Evolutionary conservation across 306 rosid species (phyloP).

Genomic region (Prunus dulcis): DNA sequence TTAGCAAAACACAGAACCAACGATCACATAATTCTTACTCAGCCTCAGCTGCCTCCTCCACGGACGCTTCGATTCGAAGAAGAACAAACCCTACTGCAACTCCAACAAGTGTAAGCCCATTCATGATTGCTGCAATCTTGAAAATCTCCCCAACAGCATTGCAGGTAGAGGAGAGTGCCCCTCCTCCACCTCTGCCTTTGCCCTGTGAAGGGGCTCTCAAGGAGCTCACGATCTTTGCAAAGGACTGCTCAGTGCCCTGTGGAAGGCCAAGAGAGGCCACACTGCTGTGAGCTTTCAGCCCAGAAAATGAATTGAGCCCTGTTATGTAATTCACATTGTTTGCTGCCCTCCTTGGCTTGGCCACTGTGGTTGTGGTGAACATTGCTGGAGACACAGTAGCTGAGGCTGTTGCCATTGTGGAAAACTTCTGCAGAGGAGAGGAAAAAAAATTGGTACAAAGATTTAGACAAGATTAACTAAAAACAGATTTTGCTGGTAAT

Average conservation of each 20-base stretch:
- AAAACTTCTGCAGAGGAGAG: constrained; percentile 24
- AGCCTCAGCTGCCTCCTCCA: constrained; percentile 56
- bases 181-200: constrained; percentile 45
- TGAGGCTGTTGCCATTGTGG: constrained; percentile 54
- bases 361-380: constrained; percentile 33
- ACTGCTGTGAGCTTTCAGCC: constrained; percentile 57
- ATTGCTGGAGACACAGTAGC: constrained; percentile 52
- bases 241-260: constrained; percentile 45
- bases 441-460: background rate
- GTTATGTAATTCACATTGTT: constrained; percentile 40
- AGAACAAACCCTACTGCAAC: constrained; percentile 89
- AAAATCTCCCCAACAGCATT: constrained; percentile 76
- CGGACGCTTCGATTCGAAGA: constrained; percentile 68
- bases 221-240: constrained; percentile 62
- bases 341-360: constrained; percentile 31
- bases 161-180: constrained; percentile 60
- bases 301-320: constrained; percentile 55
- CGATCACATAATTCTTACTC: constrained; percentile 13
- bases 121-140: constrained; percentile 67
- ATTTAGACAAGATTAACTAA: background rate
- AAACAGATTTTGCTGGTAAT: background rate
- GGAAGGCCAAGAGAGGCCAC: constrained; percentile 59
- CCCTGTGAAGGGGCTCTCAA: constrained; percentile 48
- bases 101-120: constrained; percentile 66
- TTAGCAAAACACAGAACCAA: background rate